These are phyloP conservation scores for Warburgia ugandensis DNA, from an alignment of 164 flowering plant genomes.

Conservation along the genomic window DNA sequence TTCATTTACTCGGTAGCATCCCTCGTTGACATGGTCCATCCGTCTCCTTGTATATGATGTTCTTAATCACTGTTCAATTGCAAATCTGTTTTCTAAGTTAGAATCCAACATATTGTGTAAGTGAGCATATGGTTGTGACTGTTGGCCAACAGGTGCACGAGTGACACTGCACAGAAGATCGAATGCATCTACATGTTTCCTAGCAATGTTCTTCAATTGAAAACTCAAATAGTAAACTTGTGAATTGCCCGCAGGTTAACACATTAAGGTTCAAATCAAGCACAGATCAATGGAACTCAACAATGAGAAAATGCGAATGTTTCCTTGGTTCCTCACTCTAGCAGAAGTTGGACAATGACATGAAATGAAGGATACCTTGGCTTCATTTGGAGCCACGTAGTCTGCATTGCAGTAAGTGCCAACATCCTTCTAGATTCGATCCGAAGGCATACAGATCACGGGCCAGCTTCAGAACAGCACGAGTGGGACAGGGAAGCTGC, in stretches of 20 bases:
- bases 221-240: constrained; percentile 83
- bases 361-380: constrained; percentile 63
- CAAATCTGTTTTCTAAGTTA: constrained; percentile 10
- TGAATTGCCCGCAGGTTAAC: constrained; percentile 67
- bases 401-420: constrained; percentile 96
- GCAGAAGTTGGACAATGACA: not conserved
- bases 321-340: too few relatives aligned
- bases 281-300: too few relatives aligned
- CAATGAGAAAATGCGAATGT: too few relatives aligned
- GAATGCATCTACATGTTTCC: constrained; percentile 78
- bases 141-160: constrained; percentile 80
- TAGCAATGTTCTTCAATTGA: constrained; percentile 69
- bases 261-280: too few relatives aligned
- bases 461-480: constrained; percentile 66
- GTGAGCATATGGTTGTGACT: constrained; percentile 67
- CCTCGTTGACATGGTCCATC: too few relatives aligned
- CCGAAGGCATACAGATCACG: constrained; percentile 94
- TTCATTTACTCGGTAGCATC: too few relatives aligned
- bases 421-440: constrained; percentile 92
- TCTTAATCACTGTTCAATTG: too few relatives aligned
- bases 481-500: constrained; percentile 76
- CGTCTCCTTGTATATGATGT: too few relatives aligned
- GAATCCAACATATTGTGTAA: constrained; percentile 74
- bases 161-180: constrained; percentile 77
- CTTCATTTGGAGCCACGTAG: constrained; percentile 96